Base-by-base conservation (phyloP, 2,329 filamentous ascomycete genomes). In the Dactylellina sp. region DNA sequence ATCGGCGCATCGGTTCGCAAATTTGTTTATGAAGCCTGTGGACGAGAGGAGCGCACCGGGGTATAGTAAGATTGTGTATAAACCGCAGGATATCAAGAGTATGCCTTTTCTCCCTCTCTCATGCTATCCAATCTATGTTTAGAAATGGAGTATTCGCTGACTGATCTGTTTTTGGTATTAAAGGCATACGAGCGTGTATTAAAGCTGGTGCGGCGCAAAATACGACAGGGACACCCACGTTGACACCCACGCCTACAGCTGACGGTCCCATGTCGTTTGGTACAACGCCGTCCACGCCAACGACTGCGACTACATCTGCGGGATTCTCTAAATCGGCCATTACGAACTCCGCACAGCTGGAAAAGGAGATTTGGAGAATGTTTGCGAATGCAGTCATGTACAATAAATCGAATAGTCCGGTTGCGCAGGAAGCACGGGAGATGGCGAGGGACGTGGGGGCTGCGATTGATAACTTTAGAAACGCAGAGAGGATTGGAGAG, bases 341-440 rank as follows among this genome's bases (percentile, higher is more conserved):
- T 78, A 91, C 98, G 81, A 98, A 98, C 81, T 93, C 91, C 56
- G 88, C 90, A 0, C 95, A 98, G 80, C 85, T 98, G 14, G 94
- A 98, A 81, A 92, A 93, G 77, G 94, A 98, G 80, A 84, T 98
- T 9, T 92, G 96, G 78, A 91, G 96, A 78, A 97, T 98, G 91
- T 97, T 98, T 81, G 92, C 93, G 77, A 98, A 98, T 79, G 94
- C 95, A 16, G 91, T 97, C 81, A 98, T 99, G 95, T 99, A 97
- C 84, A 98, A 98, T 78, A 79, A 79, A 72, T 76, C 75, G 14
- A 76, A 68, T 9, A 79, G 76, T 22, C 52, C 24, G 5, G 60
- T 72, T 28, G 60, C 68, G 9, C 72, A 76, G 46, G 77, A 78
- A 37, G 77, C 76, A 14, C 76, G 75, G n/a, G 77, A 79, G 56